A percentile compares a stretch with the other conserved stretches of the same genome.
phyloP scores from a whole-genome alignment of 345 rosid genomes.

The Chamaenerion angustifolium region DNA sequence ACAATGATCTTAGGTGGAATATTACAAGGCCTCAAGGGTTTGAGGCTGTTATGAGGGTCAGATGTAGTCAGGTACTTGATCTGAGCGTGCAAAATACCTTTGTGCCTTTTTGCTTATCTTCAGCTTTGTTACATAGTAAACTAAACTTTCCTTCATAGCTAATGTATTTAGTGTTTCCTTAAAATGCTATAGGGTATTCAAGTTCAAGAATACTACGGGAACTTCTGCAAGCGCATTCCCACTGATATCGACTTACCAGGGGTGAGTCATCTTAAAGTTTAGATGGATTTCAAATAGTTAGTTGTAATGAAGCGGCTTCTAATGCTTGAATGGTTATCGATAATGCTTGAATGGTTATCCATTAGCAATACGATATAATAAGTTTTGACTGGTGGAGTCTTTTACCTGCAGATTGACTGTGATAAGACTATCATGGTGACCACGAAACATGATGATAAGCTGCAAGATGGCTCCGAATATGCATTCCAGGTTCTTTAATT shows the following conservation, averaged over 20 bases:
- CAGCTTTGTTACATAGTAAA: too few relatives aligned
- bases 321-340: too few relatives aligned
- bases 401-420: conserved; percentile 63
- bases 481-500: conserved; percentile 62
- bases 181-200: conserved; percentile 64
- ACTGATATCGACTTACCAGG: conserved; percentile 89
- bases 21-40: conserved; percentile 94
- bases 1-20: conserved; percentile 98
- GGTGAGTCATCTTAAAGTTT: conserved; percentile 21
- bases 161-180: conserved; percentile 3
- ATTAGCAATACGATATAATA: neutral
- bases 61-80: conserved; percentile 73
- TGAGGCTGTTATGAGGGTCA: conserved; percentile 97
- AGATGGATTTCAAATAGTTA: too few relatives aligned
- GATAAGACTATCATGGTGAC: conserved; percentile 90
- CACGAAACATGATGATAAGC: conserved; percentile 85
- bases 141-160: neutral
- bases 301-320: too few relatives aligned
- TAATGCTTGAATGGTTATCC: too few relatives aligned
- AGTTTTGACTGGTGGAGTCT: conserved; percentile 1
- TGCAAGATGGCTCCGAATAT: conserved; percentile 89
- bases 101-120: too few relatives aligned
- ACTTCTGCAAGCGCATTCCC: conserved; percentile 94
- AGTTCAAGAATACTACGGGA: conserved; percentile 89
- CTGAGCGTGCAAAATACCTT: neutral